Conservation (phyloP, 2,329 filamentous ascomycete species). For the Pseudogymnoascus pannorum region DNA sequence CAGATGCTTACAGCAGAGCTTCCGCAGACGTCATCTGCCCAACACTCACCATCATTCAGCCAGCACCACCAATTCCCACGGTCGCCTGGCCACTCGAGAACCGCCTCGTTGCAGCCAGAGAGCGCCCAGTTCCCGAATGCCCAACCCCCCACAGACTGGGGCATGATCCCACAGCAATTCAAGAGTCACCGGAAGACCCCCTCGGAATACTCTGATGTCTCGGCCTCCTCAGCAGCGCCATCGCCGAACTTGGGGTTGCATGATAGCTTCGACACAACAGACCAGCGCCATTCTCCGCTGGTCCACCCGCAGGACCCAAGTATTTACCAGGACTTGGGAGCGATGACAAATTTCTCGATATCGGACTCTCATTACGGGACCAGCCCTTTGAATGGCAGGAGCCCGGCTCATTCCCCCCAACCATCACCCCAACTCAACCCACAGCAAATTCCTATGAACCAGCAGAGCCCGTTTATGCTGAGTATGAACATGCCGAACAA, state of each 20-base stretch:
- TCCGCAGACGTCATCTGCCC: conserved; percentile 10
- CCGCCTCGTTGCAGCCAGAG: conserved; percentile 29
- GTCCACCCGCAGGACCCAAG: conserved; percentile 64
- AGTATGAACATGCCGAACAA: conserved; percentile 35
- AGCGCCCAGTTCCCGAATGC: conserved; percentile 43
- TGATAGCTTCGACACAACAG: conserved; percentile 69
- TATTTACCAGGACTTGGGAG: conserved; percentile 70
- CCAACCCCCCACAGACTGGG: conserved; percentile 48
- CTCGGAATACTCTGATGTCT: conserved; percentile 91
- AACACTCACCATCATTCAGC: conserved; percentile 11
- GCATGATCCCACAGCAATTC: conserved; percentile 52
- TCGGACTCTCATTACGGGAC: conserved; percentile 53
- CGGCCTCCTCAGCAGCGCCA: conserved; percentile 72
- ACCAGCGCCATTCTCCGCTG: conserved; percentile 70
- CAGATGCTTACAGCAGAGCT: conserved; percentile 18
- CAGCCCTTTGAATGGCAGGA: conserved; percentile 65
- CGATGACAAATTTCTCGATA: conserved; percentile 73
- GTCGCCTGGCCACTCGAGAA: conserved; percentile 26
- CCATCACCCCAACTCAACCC: conserved; percentile 56
- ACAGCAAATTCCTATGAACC: conserved; percentile 42
- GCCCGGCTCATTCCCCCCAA: conserved; percentile 68
- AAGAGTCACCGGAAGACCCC: conserved; percentile 75
- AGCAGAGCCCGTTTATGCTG: conserved; percentile 35
- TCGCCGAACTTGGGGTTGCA: conserved; percentile 75
- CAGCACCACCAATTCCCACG: conserved; percentile 24